phyloP scores from a whole-genome alignment of 352 stramenopile species.

The Thalassiosira pacifica region DNA sequence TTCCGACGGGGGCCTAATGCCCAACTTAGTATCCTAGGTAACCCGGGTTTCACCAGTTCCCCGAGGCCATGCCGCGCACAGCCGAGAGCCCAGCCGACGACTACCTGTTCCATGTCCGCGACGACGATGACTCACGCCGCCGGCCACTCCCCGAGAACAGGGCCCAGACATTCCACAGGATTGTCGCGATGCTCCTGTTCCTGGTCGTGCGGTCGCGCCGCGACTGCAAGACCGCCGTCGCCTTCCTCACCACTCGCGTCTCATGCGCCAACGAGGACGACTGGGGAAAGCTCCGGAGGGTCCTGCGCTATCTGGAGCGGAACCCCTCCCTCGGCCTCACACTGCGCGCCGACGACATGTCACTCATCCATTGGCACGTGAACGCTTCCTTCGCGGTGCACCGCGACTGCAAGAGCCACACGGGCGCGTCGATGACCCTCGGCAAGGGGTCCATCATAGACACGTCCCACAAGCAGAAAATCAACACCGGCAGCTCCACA shows the following conservation, averaged over 20 bases:
- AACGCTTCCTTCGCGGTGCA: too few species aligned
- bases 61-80: neutral
- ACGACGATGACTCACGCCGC: neutral
- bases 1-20: too few species aligned
- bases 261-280: slow-evolving; percentile 21
- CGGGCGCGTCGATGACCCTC: too few species aligned
- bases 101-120: slow-evolving; percentile 16
- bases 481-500: too few species aligned
- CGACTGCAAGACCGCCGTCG: slow-evolving; percentile 16
- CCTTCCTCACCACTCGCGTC: slow-evolving; percentile 26
- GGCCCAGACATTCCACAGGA: slow-evolving; percentile 15
- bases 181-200: slow-evolving; percentile 19
- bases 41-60: too few species aligned
- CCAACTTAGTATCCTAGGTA: too few species aligned
- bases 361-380: too few species aligned
- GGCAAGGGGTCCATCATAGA: too few species aligned
- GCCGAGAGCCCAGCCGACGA: neutral
- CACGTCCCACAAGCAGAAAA: too few species aligned
- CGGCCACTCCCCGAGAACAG: neutral
- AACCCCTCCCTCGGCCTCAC: too few species aligned
- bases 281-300: slow-evolving; percentile 48
- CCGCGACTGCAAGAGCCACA: too few species aligned
- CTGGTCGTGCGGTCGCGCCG: neutral
- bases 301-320: slow-evolving; percentile 65
- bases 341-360: too few species aligned